These are phyloP conservation scores for Neurospora crassa DNA, from an alignment of 2,329 filamentous ascomycete genomes.

Conservation along the genomic window DNA sequence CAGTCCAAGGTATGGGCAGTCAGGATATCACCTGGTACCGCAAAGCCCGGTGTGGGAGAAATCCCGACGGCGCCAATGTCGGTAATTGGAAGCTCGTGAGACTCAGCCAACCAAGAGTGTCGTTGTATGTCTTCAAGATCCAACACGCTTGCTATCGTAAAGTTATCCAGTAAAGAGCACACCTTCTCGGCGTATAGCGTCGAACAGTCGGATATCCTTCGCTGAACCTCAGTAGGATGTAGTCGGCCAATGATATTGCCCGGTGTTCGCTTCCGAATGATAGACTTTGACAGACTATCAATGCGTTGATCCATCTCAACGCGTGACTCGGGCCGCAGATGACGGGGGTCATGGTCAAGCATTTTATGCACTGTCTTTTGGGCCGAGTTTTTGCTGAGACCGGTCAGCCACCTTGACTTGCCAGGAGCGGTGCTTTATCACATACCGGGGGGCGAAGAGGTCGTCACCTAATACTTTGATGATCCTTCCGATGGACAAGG, in stretches of 20 bases:
- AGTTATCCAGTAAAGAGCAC: constrained; percentile 17
- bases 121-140: constrained; percentile 9
- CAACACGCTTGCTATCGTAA: constrained; percentile 17
- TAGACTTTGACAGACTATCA: constrained; percentile 31
- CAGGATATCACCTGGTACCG: constrained; percentile 42
- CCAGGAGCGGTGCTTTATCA: background rate
- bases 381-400: constrained; percentile 42
- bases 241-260: background rate
- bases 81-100: background rate
- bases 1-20: constrained; percentile 20
- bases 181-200: constrained; percentile 20
- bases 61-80: constrained; percentile 10
- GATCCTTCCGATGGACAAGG: constrained; percentile 40
- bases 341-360: constrained; percentile 49
- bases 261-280: constrained; percentile 21
- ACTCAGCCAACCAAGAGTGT: background rate
- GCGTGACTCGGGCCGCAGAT: constrained; percentile 41
- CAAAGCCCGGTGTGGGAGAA: constrained; percentile 19
- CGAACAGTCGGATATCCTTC: constrained; percentile 25
- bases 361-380: constrained; percentile 48
- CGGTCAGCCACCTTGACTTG: constrained; percentile 2
- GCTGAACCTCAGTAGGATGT: constrained; percentile 22
- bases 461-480: constrained; percentile 36
- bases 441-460: constrained; percentile 37
- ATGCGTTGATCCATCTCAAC: constrained; percentile 44